Percentiles rank a stretch among this genome's conserved stretches.
Conservation (phyloP, 805 yeast species). For the Wickerhamomyces alni region DNA sequence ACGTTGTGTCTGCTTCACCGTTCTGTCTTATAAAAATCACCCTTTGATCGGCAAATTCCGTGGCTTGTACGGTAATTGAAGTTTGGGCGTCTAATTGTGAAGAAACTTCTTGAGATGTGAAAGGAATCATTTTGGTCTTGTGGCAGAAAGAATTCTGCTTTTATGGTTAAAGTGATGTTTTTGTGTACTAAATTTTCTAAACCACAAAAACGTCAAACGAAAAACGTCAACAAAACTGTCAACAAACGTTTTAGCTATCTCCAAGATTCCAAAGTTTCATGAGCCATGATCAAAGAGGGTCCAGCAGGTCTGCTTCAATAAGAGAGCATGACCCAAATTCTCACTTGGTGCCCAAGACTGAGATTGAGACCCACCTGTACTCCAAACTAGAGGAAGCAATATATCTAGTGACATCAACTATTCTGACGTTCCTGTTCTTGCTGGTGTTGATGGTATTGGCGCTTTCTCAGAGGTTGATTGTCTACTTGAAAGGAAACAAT, state of each 20-base stretch:
- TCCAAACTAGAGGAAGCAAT: conserved; percentile 1
- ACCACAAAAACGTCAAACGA: not conserved
- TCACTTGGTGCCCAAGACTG: conserved; percentile 8
- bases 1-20: conserved; percentile 31
- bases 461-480: conserved; percentile 1
- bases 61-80: conserved; percentile 7
- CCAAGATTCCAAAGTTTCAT: too few species aligned
- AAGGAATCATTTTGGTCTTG: not conserved
- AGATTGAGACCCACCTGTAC: not conserved
- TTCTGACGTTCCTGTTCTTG: conserved; percentile 13
- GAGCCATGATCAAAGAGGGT: too few species aligned
- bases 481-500: conserved; percentile 3
- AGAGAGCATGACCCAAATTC: conserved; percentile 2
- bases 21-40: conserved; percentile 34
- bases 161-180: too few species aligned
- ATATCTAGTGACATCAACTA: conserved; percentile 8
- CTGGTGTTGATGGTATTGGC: conserved; percentile 11
- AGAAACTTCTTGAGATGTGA: not conserved
- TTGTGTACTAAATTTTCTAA: not conserved
- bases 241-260: too few species aligned
- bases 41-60: conserved; percentile 32
- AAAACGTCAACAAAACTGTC: not conserved
- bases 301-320: not conserved
- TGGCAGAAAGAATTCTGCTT: too few species aligned
- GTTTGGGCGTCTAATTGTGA: not conserved